Percentiles rank a stretch among this genome's conserved stretches.
These are phyloP conservation scores for Neopestalotiopsis rosae DNA, from an alignment of 2,329 filamentous ascomycete species.

Conservation along the genomic window DNA sequence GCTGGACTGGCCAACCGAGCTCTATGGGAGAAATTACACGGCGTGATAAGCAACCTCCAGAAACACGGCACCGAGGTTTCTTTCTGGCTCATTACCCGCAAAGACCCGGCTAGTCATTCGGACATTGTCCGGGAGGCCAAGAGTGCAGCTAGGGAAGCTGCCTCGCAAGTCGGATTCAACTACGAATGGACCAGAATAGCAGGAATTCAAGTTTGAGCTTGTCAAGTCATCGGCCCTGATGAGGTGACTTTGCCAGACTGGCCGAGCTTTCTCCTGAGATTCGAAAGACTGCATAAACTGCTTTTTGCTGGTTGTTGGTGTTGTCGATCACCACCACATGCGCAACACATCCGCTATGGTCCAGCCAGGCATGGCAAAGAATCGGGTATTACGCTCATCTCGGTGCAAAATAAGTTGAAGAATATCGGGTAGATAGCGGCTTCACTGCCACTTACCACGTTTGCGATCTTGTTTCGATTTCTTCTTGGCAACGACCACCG, in stretches of 20 bases:
- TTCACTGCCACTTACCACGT: no score
- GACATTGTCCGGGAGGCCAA: slow-evolving; percentile 29
- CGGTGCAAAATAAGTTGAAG: no score
- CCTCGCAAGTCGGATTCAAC: slow-evolving; percentile 22
- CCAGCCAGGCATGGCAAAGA: no score
- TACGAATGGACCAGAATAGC: slow-evolving; percentile 31
- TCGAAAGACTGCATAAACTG: no score
- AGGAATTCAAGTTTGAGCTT: slow-evolving; percentile 23
- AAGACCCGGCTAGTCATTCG: slow-evolving; percentile 23
- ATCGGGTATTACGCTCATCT: no score
- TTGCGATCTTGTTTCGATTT: no score
- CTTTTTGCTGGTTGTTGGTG: no score
- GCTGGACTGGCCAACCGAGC: slow-evolving; percentile 45
- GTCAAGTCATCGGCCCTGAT: background rate
- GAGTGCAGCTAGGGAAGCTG: slow-evolving; percentile 27
- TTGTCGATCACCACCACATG: no score
- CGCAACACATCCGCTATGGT: no score
- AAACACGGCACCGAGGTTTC: slow-evolving; percentile 30
- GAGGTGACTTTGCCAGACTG: background rate
- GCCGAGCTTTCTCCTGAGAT: background rate
- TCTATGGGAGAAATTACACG: slow-evolving; percentile 47
- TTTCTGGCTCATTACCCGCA: slow-evolving; percentile 33
- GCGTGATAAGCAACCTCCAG: slow-evolving; percentile 25
- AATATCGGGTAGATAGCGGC: no score
- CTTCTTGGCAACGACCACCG: no score